Conservation (phyloP, 371 early-diverging fungal genomes). For the Entomophthora muscae region DNA sequence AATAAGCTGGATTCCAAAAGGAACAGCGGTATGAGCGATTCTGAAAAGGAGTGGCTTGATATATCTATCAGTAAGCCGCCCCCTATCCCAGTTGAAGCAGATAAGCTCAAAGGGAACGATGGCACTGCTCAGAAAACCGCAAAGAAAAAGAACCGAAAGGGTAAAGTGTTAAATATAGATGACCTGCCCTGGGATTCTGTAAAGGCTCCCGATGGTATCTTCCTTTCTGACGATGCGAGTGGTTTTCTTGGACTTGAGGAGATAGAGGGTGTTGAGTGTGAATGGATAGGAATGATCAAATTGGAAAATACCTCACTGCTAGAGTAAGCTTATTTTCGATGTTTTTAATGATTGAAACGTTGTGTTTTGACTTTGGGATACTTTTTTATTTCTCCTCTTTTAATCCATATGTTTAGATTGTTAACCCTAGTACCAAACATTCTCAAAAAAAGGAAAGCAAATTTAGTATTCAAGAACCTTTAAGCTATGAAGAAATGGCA, state of each 20-base stretch:
- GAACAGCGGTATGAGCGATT: background rate
- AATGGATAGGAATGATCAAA: slow-evolving; percentile 35
- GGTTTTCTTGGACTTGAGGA: slow-evolving; percentile 79
- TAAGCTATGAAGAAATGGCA: background rate
- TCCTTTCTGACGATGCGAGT: slow-evolving; percentile 39
- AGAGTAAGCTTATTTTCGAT: slow-evolving; percentile 47
- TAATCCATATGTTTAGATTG: background rate
- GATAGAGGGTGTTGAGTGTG: slow-evolving; percentile 63
- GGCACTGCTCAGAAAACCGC: background rate
- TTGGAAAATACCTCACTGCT: slow-evolving; percentile 45
- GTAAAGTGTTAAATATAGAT: background rate
- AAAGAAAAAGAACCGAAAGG: background rate
- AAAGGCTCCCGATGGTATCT: slow-evolving; percentile 14
- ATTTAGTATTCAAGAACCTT: background rate
- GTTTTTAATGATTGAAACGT: too few relatives aligned
- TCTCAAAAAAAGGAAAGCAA: background rate
- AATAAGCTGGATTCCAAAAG: background rate
- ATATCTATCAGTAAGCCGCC: background rate
- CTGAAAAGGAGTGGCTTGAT: background rate
- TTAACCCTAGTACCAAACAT: background rate
- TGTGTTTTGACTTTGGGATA: too few relatives aligned
- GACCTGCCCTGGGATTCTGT: background rate
- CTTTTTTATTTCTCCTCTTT: too few relatives aligned
- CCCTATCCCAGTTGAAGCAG: background rate
- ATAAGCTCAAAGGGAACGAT: background rate